Conservation (phyloP, 768 basidiomycete genomes). For the Coprinellus aureogranulatus region DNA sequence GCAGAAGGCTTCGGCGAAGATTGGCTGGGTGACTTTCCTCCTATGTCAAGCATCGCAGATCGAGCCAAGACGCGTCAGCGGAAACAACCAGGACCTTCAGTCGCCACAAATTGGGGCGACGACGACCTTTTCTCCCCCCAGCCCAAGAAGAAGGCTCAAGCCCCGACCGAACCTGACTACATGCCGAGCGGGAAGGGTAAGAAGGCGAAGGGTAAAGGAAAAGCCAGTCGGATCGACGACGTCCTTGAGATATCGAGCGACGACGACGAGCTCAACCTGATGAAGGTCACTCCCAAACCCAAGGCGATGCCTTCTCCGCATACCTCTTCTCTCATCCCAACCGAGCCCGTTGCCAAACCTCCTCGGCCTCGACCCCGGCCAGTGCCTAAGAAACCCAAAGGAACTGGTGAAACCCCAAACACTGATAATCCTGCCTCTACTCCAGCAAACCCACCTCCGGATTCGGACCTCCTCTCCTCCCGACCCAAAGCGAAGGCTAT, state of each 20-base stretch:
- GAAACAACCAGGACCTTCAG: slow-evolving; percentile 19
- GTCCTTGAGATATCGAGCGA: slow-evolving; percentile 19
- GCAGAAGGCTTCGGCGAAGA: too few species aligned
- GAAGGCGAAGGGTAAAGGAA: slow-evolving; percentile 2
- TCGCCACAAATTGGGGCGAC: slow-evolving; percentile 25
- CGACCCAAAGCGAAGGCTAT: slow-evolving; percentile 16
- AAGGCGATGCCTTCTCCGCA: slow-evolving; percentile 15
- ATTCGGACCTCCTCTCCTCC: slow-evolving; percentile 16
- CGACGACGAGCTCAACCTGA: slow-evolving; percentile 12
- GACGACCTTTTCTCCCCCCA: slow-evolving; percentile 31
- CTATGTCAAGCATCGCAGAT: slow-evolving; percentile 45
- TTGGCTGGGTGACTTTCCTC: slow-evolving; percentile 3
- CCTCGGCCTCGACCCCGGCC: slow-evolving; percentile 9
- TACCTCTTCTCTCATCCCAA: background rate
- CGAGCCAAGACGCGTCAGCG: slow-evolving; percentile 56
- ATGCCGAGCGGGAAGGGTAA: slow-evolving; percentile 3
- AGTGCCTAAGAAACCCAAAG: slow-evolving; percentile 15
- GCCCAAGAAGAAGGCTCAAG: slow-evolving; percentile 24
- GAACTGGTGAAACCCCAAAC: background rate
- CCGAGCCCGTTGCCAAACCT: background rate
- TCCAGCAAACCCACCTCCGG: slow-evolving; percentile 7
- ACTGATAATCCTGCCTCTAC: slow-evolving; percentile 6
- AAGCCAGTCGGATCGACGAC: background rate
- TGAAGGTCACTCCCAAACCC: slow-evolving; percentile 8
- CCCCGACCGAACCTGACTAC: slow-evolving; percentile 25